A percentile compares a stretch with the other conserved stretches of the same genome.
Evolutionary conservation across 345 rosid genomes (phyloP).

Genomic region (Citrus unshiu): DNA sequence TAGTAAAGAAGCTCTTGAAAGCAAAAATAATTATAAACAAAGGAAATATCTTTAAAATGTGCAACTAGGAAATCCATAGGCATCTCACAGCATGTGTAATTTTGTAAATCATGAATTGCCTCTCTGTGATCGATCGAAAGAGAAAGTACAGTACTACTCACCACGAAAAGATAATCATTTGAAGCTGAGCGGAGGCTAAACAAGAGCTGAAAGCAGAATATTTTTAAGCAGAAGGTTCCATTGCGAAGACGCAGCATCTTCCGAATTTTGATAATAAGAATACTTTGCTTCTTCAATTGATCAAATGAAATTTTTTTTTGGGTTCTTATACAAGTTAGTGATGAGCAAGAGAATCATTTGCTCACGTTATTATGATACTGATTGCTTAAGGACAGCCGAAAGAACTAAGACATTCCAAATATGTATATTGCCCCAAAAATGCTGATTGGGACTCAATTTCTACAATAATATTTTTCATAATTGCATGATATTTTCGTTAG

Average conservation of each 20-base stretch:
- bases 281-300: neutral
- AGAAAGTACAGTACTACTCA: neutral
- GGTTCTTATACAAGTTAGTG: neutral
- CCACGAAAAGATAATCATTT: slow-evolving; percentile 7
- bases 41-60: too few species aligned
- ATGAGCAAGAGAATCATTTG: neutral
- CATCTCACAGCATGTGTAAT: too few species aligned
- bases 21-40: too few species aligned
- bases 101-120: too few species aligned
- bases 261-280: neutral
- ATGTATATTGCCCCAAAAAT: neutral
- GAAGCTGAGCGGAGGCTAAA: neutral
- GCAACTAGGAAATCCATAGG: too few species aligned
- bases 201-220: slow-evolving; percentile 4
- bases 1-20: neutral
- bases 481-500: neutral
- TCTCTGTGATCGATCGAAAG: neutral
- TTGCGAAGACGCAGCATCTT: neutral
- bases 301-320: neutral
- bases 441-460: neutral
- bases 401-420: neutral
- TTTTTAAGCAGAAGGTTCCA: neutral
- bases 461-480: neutral
- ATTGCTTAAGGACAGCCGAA: neutral
- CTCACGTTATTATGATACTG: neutral